Conservation (phyloP, 2,329 filamentous ascomycete species). For the Ceratocystis smalleyi region DNA sequence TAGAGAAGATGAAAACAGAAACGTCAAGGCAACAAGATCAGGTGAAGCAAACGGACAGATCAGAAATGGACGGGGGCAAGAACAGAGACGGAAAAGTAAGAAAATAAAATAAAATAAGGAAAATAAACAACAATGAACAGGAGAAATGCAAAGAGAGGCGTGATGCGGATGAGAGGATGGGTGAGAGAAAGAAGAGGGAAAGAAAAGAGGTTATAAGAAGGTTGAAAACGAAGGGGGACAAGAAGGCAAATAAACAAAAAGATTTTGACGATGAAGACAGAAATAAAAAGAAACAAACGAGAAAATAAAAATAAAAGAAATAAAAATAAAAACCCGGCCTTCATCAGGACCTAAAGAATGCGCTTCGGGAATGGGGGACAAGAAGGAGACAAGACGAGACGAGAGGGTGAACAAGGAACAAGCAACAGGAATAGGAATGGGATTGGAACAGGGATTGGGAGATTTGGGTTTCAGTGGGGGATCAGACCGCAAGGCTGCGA, state of each 20-base stretch:
- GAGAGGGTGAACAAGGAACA: neutral
- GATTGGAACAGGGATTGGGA: neutral
- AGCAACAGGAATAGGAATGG: constrained; percentile 3
- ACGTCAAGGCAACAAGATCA: neutral
- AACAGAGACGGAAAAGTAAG: neutral
- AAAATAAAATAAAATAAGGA: constrained; percentile 2
- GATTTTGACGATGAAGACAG: neutral
- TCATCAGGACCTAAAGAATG: neutral
- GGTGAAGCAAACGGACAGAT: neutral
- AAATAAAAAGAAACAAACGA: neutral
- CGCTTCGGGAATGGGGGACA: neutral
- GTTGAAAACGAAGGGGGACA: neutral
- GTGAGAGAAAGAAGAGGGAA: neutral
- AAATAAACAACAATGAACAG: constrained; percentile 4
- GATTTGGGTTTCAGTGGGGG: neutral
- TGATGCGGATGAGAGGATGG: neutral
- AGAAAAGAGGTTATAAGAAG: neutral
- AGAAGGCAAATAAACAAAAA: neutral
- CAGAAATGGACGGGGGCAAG: neutral
- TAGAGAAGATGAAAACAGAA: neutral
- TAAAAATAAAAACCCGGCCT: neutral
- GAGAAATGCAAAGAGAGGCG: neutral
- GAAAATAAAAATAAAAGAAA: neutral
- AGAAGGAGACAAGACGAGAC: too few species aligned
- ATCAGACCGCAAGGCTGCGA: neutral